Base-by-base conservation (phyloP, 176 grass and related monocot species). In the Urochloa ruziziensis region DNA sequence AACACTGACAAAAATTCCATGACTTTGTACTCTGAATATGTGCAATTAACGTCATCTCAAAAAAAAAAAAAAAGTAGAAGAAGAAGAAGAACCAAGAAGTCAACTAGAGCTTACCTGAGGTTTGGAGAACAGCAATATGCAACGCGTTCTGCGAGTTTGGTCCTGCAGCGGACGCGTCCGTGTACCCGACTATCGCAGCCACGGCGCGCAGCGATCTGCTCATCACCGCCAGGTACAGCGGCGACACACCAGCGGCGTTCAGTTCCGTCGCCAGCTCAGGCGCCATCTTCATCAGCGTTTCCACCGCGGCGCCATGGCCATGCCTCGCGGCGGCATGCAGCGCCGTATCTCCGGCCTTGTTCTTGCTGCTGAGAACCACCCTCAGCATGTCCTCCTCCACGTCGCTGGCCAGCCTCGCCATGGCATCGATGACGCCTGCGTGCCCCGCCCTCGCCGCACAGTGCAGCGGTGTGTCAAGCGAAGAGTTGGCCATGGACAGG, bases 401-500 rank as follows among this genome's bases (percentile, higher is more conserved):
- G 52, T n/a, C n/a, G n/a, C 9, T 37, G 1, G 84, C 46, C 12
- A 78, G 33, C 42, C 13, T 14, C 14, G 53, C 17, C n/a, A 93
- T 17, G 2, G 46, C 57, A 0, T 73, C 66, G 15, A 82, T 36
- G 0, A 83, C 60, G 16, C n/a, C 15, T 0, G 42, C 51, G 39
- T 78, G 71, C 4, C 82, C 81, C 0, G 65, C 47, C 40, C 87
- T 68, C 19, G 85, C 88, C 0, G 85, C 81, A 24, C 34, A 29
- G 48, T 90, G 91, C 13, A 93, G 61, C 7, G 88, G 91, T 28
- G 88, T 90, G 73, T 93, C 91, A 15, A 32, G 35, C 9, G 52
- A 21, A 9, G 61, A 32, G 46, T 77, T 92, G 32, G 2, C 2
- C 3, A 46, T 11, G 2, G 84, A 59, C 13, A 89, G 46, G 68